These are phyloP conservation scores for Trichocladium antarcticum DNA, from an alignment of 495 filamentous ascomycete genomes.

Conservation along the genomic window DNA sequence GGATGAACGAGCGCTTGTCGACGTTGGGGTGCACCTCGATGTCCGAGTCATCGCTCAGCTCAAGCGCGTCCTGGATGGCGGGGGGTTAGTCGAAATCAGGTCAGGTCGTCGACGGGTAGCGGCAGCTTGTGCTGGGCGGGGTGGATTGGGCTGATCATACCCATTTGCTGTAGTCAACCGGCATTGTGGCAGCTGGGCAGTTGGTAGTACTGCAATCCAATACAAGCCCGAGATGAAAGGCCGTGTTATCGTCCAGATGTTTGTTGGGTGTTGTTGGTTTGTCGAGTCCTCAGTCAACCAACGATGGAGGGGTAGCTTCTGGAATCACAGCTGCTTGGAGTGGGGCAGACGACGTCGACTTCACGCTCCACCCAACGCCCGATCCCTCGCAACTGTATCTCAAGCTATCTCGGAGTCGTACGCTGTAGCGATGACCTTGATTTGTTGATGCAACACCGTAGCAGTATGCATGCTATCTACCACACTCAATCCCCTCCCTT, in stretches of 20 bases:
- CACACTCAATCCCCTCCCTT: no score
- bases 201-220: no score
- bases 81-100: background rate
- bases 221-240: background rate
- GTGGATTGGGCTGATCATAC: slow-evolving; percentile 30
- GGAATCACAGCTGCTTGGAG: slow-evolving; percentile 2
- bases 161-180: slow-evolving; percentile 93
- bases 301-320: slow-evolving; percentile 15
- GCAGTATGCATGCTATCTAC: no score
- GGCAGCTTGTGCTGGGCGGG: background rate
- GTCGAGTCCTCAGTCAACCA: background rate
- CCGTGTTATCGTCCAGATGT: no score
- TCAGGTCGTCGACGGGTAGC: background rate
- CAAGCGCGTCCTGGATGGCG: slow-evolving; percentile 60
- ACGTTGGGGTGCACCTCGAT: slow-evolving; percentile 98
- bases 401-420: background rate
- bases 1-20: slow-evolving; percentile 96
- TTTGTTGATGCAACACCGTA: no score
- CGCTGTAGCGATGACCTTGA: no score
- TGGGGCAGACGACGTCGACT: slow-evolving; percentile 6
- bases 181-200: slow-evolving; percentile 45
- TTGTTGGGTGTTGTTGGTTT: background rate
- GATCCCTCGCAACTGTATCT: background rate
- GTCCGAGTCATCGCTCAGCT: slow-evolving; percentile 95
- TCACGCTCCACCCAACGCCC: background rate